phyloP scores from a whole-genome alignment of 139 green algal species.

The Desmodesmus armatus region DNA sequence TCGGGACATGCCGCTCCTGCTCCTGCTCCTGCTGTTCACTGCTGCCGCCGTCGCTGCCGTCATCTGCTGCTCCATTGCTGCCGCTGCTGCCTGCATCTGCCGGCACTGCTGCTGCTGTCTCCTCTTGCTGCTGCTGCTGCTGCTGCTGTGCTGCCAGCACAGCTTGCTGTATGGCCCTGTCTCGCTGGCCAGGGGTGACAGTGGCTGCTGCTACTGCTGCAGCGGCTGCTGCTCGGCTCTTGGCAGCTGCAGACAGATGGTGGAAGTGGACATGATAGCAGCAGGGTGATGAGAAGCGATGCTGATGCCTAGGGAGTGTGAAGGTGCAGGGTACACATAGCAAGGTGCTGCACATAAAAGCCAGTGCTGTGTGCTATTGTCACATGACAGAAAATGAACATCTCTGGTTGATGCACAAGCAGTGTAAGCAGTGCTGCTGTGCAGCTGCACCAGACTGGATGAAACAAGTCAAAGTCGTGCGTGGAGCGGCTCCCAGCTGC shows the following conservation, averaged over 20 bases:
- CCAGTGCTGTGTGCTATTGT: too few relatives aligned
- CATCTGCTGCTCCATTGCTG: not conserved
- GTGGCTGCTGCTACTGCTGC: conserved; percentile 45
- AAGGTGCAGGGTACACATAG: too few relatives aligned
- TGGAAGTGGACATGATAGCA: too few relatives aligned
- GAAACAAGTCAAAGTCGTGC: too few relatives aligned
- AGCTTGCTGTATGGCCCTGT: conserved; percentile 51
- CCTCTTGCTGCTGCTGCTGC: conserved; percentile 6
- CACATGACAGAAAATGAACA: too few relatives aligned
- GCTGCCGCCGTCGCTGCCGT: not conserved
- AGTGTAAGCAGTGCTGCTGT: too few relatives aligned
- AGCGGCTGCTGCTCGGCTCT: conserved; percentile 40
- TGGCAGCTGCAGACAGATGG: conserved; percentile 7
- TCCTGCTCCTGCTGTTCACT: not conserved
- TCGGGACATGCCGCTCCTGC: conserved; percentile 1
- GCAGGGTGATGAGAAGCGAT: too few relatives aligned
- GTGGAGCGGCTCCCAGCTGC: too few relatives aligned
- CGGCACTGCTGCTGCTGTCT: not conserved
- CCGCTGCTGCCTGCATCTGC: not conserved
- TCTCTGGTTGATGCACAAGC: too few relatives aligned
- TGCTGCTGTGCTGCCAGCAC: conserved; percentile 25
- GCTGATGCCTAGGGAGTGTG: too few relatives aligned
- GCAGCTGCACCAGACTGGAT: too few relatives aligned
- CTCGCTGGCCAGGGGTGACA: conserved; percentile 49
- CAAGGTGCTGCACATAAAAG: too few relatives aligned